Base-by-base conservation (phyloP, 1,284 basidiomycete species). In the Sutorius eximius region DNA sequence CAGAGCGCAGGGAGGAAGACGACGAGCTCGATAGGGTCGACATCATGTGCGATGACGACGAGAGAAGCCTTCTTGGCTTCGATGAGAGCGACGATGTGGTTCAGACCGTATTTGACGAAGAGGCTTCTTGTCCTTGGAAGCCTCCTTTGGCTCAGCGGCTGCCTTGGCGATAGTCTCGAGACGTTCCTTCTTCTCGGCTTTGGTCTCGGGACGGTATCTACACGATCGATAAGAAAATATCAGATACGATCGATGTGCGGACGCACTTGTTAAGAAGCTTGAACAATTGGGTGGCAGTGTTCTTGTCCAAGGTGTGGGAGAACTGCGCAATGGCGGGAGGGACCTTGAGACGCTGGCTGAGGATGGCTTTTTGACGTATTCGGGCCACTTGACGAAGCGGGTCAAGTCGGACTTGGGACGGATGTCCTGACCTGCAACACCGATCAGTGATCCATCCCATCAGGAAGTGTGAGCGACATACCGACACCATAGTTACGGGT, bases 291-390 rank as follows among this genome's bases (percentile, higher is more conserved):
- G 93, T 96, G 45, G 96, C 96, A 53, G 95, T 98, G 86, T 98
- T 99, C 87, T 98, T 98, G 87, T 99, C 96, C 68, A 99, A 83
- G 45, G 95, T 96, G 82, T 98, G 92, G 54, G 89, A 86, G 85
- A 99, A 98, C 78, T 99, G 96, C 52, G 94, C 93, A 69, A 99
- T 97, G 67, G 96, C 93, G 52, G 96, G 96, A 68, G 96, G 96
- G 36, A 98, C 95, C 87, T 99, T 99, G 68, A 99, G 83, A 71
- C 96, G 94, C 81, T 98, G 95, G 86, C 93, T 82, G 62, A 99
- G 90, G 79, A 99, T 97, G 71, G 98, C 94, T 82, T 96, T 97
- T 78, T 98, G 95, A 75, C 96, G 89, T 99, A 99, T 80, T 96
- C 94, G 65, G 96, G 96, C 96, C 96, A 99, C 80, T 98, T 98